phyloP scores from a whole-genome alignment of 108 stramenopile genomes.

The Hondaea fermentalgiana region DNA sequence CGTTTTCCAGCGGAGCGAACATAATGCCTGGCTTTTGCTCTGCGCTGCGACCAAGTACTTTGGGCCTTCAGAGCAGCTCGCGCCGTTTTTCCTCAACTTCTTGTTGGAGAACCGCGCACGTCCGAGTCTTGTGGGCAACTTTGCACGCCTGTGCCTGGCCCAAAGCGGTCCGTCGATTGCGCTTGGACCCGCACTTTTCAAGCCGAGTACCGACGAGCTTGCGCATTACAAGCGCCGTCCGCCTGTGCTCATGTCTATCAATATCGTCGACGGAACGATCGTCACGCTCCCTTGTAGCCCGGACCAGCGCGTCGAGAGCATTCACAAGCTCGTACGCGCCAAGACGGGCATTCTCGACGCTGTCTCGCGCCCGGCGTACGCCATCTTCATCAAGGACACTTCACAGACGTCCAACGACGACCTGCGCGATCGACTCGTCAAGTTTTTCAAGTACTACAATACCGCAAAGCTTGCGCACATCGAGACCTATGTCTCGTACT shows the following conservation, averaged over 20 bases:
- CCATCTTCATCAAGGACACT: background rate
- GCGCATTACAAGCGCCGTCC: constrained; percentile 58
- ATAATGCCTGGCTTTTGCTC: constrained; percentile 57
- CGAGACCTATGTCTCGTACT: background rate
- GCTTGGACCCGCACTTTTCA: constrained; percentile 44
- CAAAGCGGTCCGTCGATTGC: constrained; percentile 51
- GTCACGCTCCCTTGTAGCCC: constrained; percentile 59
- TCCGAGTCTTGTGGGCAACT: constrained; percentile 43
- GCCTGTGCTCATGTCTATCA: constrained; percentile 52
- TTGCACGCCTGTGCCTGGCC: constrained; percentile 50
- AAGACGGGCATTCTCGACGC: constrained; percentile 12
- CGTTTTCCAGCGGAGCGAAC: constrained; percentile 36
- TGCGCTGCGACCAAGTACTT: constrained; percentile 58
- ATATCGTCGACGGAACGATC: constrained; percentile 49
- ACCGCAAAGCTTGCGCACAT: background rate
- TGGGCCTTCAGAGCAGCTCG: constrained; percentile 50
- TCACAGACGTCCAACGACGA: background rate
- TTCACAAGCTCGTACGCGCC: constrained; percentile 29
- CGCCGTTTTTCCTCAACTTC: constrained; percentile 54
- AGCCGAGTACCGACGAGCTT: constrained; percentile 54
- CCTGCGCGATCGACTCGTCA: background rate
- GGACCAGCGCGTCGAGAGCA: constrained; percentile 53
- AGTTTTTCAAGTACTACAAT: constrained; percentile 6
- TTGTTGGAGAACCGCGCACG: constrained; percentile 42
- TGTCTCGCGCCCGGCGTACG: background rate